Evolutionary conservation across 352 stramenopile genomes (phyloP), one percentile per base, ranked within the genome.

Genomic region (Pilasporangium apinafurcum): DNA sequence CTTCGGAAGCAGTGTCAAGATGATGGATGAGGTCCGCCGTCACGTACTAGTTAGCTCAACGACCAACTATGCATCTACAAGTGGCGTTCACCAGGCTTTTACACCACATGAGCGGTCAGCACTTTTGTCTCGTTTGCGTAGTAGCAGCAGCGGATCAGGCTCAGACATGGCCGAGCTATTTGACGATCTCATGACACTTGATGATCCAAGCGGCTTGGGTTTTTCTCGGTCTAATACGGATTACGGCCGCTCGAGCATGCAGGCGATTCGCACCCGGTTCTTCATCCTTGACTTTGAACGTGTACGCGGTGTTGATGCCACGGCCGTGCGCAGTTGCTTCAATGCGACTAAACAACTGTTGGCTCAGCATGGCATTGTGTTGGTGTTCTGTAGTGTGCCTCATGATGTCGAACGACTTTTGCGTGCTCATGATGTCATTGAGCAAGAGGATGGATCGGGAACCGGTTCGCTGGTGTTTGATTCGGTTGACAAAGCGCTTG

Each of bases 221-320:
- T n/a, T 30, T 43, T 68, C 27, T 52, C 51, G 12, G 44, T 42
- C 56, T 28, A 53, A 37, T 8, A 59, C 42, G 21, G 47, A 30
- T 37, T 52, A 27, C 37, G 63, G 33, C 22, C 48, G 40, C 33
- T 44, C 57, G 9, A 69, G 53, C 7, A 61, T 89, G 16, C 75
- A 81, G 37, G 77, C 81, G 0, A 60, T 81, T 54, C 80, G 78
- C 39, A 95, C 83, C 17, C 64, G 72, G 14, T 92, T 90, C 55
- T 86, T 95, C 51, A 89, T 96, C 39, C 49, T 95, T 18, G 84
- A 96, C 59, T 96, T 96, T 63, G 75, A 88, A 20, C 80, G 78
- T 26, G 85, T 96, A 17, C 85, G 80, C 21, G 85, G 85, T 16
- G 88, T 96, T n/a, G 85, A 96, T 36, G 83, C 81, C 5, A 95